These are phyloP conservation scores for Porogramme epimiltina DNA, from an alignment of 1,284 basidiomycete genomes.

Conservation along the genomic window DNA sequence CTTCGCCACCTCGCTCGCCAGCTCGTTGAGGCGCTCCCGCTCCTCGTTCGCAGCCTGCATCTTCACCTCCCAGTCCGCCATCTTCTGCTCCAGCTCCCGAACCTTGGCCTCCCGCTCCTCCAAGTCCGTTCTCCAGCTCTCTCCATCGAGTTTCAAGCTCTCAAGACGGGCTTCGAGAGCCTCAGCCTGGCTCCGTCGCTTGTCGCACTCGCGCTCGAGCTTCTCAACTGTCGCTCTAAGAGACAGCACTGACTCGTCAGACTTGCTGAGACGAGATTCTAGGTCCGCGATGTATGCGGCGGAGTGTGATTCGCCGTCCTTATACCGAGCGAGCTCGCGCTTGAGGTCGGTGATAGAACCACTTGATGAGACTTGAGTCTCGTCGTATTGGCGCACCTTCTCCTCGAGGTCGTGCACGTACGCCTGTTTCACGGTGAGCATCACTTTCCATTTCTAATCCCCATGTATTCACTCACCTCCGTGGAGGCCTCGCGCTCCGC, in stretches of 20 bases:
- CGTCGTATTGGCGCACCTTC: constrained; percentile 83
- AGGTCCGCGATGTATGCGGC: constrained; percentile 87
- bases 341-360: constrained; percentile 82
- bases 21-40: constrained; percentile 60
- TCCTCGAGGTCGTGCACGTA: constrained; percentile 93
- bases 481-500: constrained; percentile 88
- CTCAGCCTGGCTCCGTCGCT: constrained; percentile 67
- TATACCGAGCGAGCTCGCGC: constrained; percentile 80
- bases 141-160: constrained; percentile 67
- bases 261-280: constrained; percentile 78
- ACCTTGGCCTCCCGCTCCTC: constrained; percentile 80
- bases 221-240: constrained; percentile 75
- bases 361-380: constrained; percentile 73
- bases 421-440: constrained; percentile 47
- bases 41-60: constrained; percentile 67
- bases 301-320: constrained; percentile 74
- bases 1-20: constrained; percentile 70
- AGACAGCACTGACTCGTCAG: constrained; percentile 74
- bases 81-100: constrained; percentile 72
- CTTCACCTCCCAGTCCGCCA: constrained; percentile 75
- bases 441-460: not conserved
- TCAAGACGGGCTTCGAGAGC: constrained; percentile 76
- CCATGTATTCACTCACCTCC: constrained; percentile 57
- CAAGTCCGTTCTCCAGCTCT: constrained; percentile 78
- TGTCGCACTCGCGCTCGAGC: constrained; percentile 78